Evolutionary conservation across 768 basidiomycete genomes (phyloP).

Genomic region (Naganishia vishniacii): DNA sequence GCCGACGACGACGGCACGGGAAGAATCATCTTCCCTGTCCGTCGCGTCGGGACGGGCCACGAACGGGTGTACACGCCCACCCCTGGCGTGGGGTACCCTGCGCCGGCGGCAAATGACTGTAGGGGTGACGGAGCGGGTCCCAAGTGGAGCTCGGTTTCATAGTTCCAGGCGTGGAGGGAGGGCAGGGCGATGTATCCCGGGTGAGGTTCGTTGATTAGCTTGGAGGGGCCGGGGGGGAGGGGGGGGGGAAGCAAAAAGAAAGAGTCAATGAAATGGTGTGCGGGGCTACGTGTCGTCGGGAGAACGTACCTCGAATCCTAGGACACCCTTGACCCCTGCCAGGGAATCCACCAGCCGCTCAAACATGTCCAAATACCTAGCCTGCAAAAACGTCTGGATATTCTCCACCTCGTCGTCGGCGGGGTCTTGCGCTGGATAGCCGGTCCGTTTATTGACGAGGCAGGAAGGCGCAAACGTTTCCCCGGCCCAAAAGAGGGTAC

Average conservation of each 20-base stretch:
- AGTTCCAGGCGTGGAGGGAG: slow-evolving; percentile 76
- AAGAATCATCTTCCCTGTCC: slow-evolving; percentile 58
- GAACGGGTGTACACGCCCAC: slow-evolving; percentile 77
- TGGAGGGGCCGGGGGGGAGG: too few relatives aligned
- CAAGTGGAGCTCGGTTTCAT: slow-evolving; percentile 89
- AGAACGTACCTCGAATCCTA: slow-evolving; percentile 80
- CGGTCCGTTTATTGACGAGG: slow-evolving; percentile 43
- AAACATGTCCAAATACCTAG: slow-evolving; percentile 72
- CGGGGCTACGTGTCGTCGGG: too few relatives aligned
- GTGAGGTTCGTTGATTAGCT: slow-evolving; percentile 95
- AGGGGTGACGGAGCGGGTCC: slow-evolving; percentile 66
- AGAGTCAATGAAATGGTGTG: too few relatives aligned
- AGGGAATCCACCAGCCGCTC: slow-evolving; percentile 62
- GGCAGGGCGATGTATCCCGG: slow-evolving; percentile 79
- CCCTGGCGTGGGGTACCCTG: slow-evolving; percentile 64
- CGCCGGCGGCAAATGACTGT: slow-evolving; percentile 85
- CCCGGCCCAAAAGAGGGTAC: slow-evolving; percentile 91
- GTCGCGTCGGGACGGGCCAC: slow-evolving; percentile 75
- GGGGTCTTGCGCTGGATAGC: neutral
- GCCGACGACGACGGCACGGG: slow-evolving; percentile 41
- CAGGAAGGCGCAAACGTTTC: slow-evolving; percentile 77
- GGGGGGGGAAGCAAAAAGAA: too few relatives aligned
- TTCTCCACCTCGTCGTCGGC: slow-evolving; percentile 46
- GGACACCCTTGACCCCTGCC: slow-evolving; percentile 67
- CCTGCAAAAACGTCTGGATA: slow-evolving; percentile 77